phyloP scores from a whole-genome alignment of 768 basidiomycete genomes.

The Mycena haematopus region DNA sequence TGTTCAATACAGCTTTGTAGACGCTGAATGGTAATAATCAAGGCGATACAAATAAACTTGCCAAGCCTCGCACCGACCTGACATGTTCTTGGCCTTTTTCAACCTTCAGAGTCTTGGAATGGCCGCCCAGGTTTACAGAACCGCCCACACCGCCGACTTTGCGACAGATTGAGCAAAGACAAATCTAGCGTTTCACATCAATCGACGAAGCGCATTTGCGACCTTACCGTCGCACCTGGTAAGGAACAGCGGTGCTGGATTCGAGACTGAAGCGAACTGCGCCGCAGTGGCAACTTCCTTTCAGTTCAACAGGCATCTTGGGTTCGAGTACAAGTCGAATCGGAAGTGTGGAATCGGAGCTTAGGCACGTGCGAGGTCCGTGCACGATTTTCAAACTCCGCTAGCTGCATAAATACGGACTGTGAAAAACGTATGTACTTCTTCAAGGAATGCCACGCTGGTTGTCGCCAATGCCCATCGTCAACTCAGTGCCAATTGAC shows the following conservation, averaged over 20 bases:
- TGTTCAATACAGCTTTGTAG: slow-evolving; percentile 67
- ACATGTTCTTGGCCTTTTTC: slow-evolving; percentile 32
- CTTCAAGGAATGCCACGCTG: slow-evolving; percentile 57
- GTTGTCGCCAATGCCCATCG: slow-evolving; percentile 46
- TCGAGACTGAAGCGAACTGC: slow-evolving; percentile 53
- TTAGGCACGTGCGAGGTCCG: slow-evolving; percentile 12
- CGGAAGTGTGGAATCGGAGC: not conserved
- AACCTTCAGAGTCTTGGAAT: slow-evolving; percentile 56
- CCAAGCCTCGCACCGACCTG: not conserved
- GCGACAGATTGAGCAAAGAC: slow-evolving; percentile 73
- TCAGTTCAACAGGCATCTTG: slow-evolving; percentile 64
- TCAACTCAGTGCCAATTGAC: slow-evolving; percentile 57
- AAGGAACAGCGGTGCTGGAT: slow-evolving; percentile 67
- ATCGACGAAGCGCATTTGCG: not conserved
- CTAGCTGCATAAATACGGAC: not conserved
- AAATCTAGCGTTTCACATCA: slow-evolving; percentile 46
- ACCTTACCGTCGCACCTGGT: slow-evolving; percentile 50
- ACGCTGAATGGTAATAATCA: slow-evolving; percentile 42
- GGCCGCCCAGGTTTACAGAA: slow-evolving; percentile 69
- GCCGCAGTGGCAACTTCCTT: slow-evolving; percentile 63
- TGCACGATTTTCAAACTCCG: slow-evolving; percentile 14
- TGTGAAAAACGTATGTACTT: slow-evolving; percentile 20
- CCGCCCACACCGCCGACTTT: slow-evolving; percentile 73
- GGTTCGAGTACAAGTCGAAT: not conserved
- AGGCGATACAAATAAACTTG: not conserved